Base-by-base conservation (phyloP, 2,329 filamentous ascomycete genomes). In the Diaporthe sp. region DNA sequence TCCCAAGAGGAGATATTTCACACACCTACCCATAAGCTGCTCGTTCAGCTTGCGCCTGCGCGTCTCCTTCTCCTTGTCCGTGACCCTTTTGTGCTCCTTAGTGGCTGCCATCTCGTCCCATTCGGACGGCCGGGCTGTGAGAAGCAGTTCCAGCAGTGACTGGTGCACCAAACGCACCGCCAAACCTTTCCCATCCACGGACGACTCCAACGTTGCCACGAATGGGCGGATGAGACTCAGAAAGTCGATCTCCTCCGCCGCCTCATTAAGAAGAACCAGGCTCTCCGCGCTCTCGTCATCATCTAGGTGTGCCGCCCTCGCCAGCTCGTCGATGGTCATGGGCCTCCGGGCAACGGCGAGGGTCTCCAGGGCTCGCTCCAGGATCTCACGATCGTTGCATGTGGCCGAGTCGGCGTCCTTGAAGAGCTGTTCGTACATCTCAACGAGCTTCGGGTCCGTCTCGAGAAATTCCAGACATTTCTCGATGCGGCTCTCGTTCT, bases 351-450 rank as follows among this genome's bases (percentile, higher is more conserved):
- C 62, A 3, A 68, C 62, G 3, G 62, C 62, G 3, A 68, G 34
- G 1, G 62, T 68, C 34, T 68, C 62, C 46, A 68, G 34, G 31
- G 62, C 62, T 10, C 62, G 62, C 46, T 68, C 62, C 31, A 68
- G 22, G 31, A 68, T 39, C 31, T 68, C 62, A 3, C 62, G 62
- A 28, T 68, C 46, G 31, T 68, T 51, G 31, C 62, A 68, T 4
- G 62, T 68, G 6, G 61, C 61, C 9, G 62, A 17, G 3, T 68
- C 62, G 31, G 46, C 46, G n/a, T 53, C 46, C 13, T 5, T 53
- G n/a, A 68, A 68, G 22, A 68, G 62, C 2, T 19, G 22, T 3
- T 53, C 46, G 31, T 68, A 68, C 62, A 31, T 39, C 2, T 53
- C 62, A 22, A 68, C 62, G 0, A 68, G 28, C 6, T 53, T 25